A percentile compares a stretch with the other conserved stretches of the same genome.
Conservation (phyloP, 306 rosid species). For the Lathyrus tuberosus region DNA sequence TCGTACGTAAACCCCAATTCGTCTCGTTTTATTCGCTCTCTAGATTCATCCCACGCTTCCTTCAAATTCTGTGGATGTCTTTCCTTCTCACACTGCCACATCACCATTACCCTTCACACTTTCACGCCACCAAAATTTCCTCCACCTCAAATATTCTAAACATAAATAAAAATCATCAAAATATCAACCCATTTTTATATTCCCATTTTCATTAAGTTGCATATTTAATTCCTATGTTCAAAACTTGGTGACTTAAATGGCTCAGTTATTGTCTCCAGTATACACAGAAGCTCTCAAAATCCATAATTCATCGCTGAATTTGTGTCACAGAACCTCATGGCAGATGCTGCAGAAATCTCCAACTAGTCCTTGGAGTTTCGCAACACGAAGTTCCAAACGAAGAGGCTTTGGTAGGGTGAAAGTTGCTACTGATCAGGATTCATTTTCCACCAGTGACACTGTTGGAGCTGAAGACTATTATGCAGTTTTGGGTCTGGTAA, state of each 20-base stretch:
- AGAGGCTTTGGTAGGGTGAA: slow-evolving; percentile 56
- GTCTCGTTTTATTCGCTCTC: slow-evolving; percentile 23
- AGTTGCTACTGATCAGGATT: slow-evolving; percentile 56
- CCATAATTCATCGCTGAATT: slow-evolving; percentile 50
- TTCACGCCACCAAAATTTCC: slow-evolving; percentile 52
- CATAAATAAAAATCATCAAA: slow-evolving; percentile 14
- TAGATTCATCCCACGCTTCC: slow-evolving; percentile 44
- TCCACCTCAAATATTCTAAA: slow-evolving; percentile 52
- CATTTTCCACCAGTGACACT: slow-evolving; percentile 50
- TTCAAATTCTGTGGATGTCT: slow-evolving; percentile 46
- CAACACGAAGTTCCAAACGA: slow-evolving; percentile 46
- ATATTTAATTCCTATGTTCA: background rate
- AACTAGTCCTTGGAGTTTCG: slow-evolving; percentile 39
- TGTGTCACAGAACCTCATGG: slow-evolving; percentile 54
- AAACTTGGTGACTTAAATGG: slow-evolving; percentile 51
- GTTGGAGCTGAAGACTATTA: slow-evolving; percentile 92
- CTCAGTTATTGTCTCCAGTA: slow-evolving; percentile 64
- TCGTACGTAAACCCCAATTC: slow-evolving; percentile 4
- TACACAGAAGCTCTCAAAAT: slow-evolving; percentile 67
- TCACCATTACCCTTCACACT: slow-evolving; percentile 45
- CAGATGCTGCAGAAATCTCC: slow-evolving; percentile 40
- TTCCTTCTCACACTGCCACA: slow-evolving; percentile 68
- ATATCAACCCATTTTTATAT: slow-evolving; percentile 4
- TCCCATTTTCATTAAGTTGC: background rate
- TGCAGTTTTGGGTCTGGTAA: slow-evolving; percentile 90